Percentiles rank a stretch among this genome's conserved stretches.
These are phyloP conservation scores for Loxodes magnus DNA, from an alignment of 73 alveolate genomes.

Conservation along the genomic window DNA sequence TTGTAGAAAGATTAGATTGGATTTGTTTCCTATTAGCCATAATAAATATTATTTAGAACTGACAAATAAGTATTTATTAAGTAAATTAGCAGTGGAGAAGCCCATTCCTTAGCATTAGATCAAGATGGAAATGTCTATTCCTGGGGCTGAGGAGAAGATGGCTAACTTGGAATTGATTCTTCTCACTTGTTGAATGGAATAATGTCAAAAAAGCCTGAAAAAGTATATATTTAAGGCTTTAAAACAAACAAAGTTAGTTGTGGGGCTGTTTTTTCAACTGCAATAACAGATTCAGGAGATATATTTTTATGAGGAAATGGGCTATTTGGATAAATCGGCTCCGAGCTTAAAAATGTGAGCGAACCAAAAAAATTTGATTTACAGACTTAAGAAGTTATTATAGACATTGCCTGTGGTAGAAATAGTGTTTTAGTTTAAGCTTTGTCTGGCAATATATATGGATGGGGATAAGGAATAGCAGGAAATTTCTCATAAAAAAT, in stretches of 20 bases:
- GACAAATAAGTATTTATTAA: conserved; percentile 1
- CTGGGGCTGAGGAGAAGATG: conserved; percentile 51
- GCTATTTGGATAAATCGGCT: conserved; percentile 70
- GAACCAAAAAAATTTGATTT: conserved; percentile 22
- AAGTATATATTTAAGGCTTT: conserved; percentile 2
- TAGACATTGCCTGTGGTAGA: conserved; percentile 67
- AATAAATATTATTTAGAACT: conserved; percentile 2
- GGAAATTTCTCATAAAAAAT: neutral
- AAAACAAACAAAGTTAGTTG: conserved; percentile 33
- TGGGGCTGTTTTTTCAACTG: conserved; percentile 71
- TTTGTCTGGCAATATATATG: conserved; percentile 47
- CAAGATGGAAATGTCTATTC: conserved; percentile 25
- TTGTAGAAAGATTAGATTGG: conserved; percentile 28
- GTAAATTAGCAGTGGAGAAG: conserved; percentile 46
- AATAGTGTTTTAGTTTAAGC: conserved; percentile 48
- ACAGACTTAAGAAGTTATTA: conserved; percentile 19
- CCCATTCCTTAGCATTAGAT: conserved; percentile 40
- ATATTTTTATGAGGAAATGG: conserved; percentile 82
- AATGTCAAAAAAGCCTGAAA: neutral
- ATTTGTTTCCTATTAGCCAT: conserved; percentile 16
- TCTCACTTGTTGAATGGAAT: neutral
- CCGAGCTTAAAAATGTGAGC: conserved; percentile 21
- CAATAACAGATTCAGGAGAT: conserved; percentile 52
- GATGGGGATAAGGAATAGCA: conserved; percentile 85
- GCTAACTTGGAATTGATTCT: conserved; percentile 28